phyloP scores from a whole-genome alignment of 164 flowering plant species.

The Cinnamomum micranthum region DNA sequence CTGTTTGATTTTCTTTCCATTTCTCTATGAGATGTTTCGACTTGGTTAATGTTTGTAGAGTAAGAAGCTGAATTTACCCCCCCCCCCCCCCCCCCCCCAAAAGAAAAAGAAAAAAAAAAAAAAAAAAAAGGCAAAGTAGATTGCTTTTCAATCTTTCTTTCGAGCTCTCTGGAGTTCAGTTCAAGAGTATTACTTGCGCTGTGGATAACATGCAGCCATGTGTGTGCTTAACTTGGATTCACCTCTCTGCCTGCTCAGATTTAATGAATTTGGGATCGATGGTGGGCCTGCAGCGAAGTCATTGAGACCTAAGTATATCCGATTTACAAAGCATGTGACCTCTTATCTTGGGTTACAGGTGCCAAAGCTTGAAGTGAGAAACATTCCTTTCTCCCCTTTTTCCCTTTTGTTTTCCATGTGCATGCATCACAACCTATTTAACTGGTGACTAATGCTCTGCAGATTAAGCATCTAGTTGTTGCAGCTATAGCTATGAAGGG shows the following conservation, averaged over 20 bases:
- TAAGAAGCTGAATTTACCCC: too few relatives aligned
- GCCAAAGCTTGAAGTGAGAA: constrained; percentile 67
- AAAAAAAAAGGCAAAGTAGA: too few relatives aligned
- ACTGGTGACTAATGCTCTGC: constrained; percentile 14
- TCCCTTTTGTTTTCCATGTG: background rate
- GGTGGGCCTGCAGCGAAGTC: constrained; percentile 62
- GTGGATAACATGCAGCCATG: background rate
- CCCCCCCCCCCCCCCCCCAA: rapidly evolving
- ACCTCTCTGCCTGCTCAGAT: constrained; percentile 28
- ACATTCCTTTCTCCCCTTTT: background rate
- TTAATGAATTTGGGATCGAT: constrained; percentile 53
- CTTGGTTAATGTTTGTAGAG: too few relatives aligned
- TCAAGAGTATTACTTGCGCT: background rate
- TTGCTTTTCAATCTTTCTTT: too few relatives aligned
- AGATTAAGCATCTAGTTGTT: constrained; percentile 53
- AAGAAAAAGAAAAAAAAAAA: too few relatives aligned
- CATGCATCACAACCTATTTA: constrained; percentile 1
- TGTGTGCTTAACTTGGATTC: background rate
- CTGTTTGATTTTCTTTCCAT: too few relatives aligned
- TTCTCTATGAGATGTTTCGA: too few relatives aligned
- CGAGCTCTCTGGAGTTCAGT: too few relatives aligned
- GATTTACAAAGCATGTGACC: constrained; percentile 41
- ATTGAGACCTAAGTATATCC: constrained; percentile 38
- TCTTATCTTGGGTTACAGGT: constrained; percentile 39
- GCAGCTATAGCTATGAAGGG: constrained; percentile 50